Evolutionary conservation across 2,329 filamentous ascomycete genomes (phyloP).

Genomic region (Exophiala viscosa): DNA sequence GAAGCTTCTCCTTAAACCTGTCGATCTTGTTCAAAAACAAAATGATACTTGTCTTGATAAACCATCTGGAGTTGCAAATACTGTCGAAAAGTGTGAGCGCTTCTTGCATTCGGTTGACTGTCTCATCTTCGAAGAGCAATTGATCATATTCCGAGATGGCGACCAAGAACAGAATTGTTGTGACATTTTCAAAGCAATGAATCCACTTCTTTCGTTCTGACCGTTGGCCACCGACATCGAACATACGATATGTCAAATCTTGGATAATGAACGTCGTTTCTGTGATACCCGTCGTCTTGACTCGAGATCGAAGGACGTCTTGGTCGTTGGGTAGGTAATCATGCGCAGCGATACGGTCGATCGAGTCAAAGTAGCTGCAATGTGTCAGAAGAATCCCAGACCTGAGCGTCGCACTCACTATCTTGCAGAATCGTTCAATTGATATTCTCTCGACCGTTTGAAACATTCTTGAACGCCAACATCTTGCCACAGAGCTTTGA

Average conservation of each 20-base stretch:
- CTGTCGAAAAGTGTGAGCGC: constrained; percentile 68
- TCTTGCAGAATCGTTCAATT: constrained; percentile 92
- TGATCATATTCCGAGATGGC: constrained; percentile 98
- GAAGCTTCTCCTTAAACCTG: constrained; percentile 70
- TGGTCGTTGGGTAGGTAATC: constrained; percentile 95
- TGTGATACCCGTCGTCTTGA: constrained; percentile 96
- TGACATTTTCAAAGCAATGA: constrained; percentile 97
- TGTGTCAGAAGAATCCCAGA: constrained; percentile 32
- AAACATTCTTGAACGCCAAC: constrained; percentile 91
- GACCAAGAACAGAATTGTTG: constrained; percentile 91
- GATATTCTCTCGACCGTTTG: constrained; percentile 91
- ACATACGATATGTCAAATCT: constrained; percentile 93
- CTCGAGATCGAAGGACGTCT: constrained; percentile 90
- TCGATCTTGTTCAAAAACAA: constrained; percentile 74
- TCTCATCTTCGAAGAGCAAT: constrained; percentile 92
- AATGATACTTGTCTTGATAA: constrained; percentile 69
- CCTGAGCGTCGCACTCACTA: constrained; percentile 62
- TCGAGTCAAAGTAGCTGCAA: constrained; percentile 87
- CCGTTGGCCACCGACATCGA: constrained; percentile 91
- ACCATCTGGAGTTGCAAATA: constrained; percentile 70
- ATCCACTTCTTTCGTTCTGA: constrained; percentile 99
- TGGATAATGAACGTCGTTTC: constrained; percentile 95
- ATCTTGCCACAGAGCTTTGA: constrained; percentile 89
- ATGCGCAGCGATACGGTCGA: constrained; percentile 81
- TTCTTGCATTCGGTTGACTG: constrained; percentile 75